A percentile compares a stretch with the other conserved stretches of the same genome.
Evolutionary conservation across 2,329 filamentous ascomycete genomes (phyloP).

Genomic region (Cordyceps militaris): DNA sequence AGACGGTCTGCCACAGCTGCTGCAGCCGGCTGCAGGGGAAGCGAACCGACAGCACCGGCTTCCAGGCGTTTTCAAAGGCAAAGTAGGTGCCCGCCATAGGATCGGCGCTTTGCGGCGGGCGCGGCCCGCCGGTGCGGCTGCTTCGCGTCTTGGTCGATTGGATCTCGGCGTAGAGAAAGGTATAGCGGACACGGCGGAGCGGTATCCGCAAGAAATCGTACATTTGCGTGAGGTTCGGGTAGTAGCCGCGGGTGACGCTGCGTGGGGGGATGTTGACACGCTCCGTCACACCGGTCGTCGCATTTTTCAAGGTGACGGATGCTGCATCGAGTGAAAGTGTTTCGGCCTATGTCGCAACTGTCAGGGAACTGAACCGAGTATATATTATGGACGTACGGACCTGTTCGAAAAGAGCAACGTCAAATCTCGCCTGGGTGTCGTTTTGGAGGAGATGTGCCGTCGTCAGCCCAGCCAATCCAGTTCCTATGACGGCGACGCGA

Average conservation of each 20-base stretch:
- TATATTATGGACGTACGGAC: constrained; percentile 10
- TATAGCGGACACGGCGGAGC: constrained; percentile 43
- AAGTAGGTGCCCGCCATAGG: constrained; percentile 35
- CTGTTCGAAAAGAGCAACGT: constrained; percentile 32
- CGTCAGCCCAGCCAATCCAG: constrained; percentile 31
- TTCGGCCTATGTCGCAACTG: constrained; percentile 21
- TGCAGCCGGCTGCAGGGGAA: neutral
- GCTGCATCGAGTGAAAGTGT: constrained; percentile 31
- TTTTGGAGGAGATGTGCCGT: constrained; percentile 29
- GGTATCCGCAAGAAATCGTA: constrained; percentile 46
- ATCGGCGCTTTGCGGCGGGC: constrained; percentile 8
- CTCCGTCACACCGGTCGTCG: constrained; percentile 23
- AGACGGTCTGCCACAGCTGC: constrained; percentile 12
- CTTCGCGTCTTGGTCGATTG: constrained; percentile 4
- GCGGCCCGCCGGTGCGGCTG: constrained; percentile 3
- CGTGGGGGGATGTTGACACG: constrained; percentile 35
- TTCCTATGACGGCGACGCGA: constrained; percentile 30
- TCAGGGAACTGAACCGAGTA: neutral
- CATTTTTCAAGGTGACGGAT: constrained; percentile 30
- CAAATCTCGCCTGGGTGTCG: constrained; percentile 24
- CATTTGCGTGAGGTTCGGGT: constrained; percentile 47
- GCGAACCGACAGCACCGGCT: constrained; percentile 14
- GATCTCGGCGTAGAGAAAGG: constrained; percentile 42
- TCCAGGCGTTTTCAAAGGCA: constrained; percentile 21
- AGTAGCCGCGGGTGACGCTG: constrained; percentile 38